phyloP scores from a whole-genome alignment of 805 yeast species.

The Candida pseudofarinosa region DNA sequence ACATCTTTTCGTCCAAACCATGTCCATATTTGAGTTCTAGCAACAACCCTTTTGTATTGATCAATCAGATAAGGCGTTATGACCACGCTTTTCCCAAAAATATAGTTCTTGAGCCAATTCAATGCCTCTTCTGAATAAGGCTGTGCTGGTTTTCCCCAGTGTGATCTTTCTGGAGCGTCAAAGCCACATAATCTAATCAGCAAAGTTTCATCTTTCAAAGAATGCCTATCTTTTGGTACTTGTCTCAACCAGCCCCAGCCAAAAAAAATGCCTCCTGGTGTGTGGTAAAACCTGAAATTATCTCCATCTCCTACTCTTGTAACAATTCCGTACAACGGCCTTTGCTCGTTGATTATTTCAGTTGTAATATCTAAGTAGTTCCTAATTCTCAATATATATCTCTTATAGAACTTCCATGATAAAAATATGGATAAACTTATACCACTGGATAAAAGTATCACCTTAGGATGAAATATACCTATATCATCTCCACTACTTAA shows the following conservation, averaged over 20 bases:
- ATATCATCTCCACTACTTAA: conserved; percentile 10
- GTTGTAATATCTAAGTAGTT: conserved; percentile 38
- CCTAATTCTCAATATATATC: conserved; percentile 30
- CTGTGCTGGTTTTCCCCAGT: conserved; percentile 92
- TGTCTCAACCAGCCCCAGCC: conserved; percentile 94
- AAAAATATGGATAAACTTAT: conserved; percentile 24
- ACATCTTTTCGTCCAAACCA: conserved; percentile 67
- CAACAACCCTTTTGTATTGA: conserved; percentile 87
- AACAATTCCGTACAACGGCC: conserved; percentile 57
- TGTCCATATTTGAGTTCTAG: conserved; percentile 62
- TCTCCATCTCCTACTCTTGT: conserved; percentile 95
- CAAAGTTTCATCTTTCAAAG: conserved; percentile 61
- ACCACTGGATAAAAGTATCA: conserved; percentile 34
- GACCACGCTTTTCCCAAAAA: conserved; percentile 64
- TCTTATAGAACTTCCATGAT: conserved; percentile 26
- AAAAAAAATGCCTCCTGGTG: conserved; percentile 82
- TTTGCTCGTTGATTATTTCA: conserved; percentile 23
- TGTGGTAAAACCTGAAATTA: conserved; percentile 85
- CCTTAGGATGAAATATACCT: conserved; percentile 35
- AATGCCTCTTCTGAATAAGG: conserved; percentile 83
- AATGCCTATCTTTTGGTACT: conserved; percentile 50
- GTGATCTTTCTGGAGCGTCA: conserved; percentile 95
- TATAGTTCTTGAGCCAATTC: conserved; percentile 62
- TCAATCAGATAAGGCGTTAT: conserved; percentile 79
- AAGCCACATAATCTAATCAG: conserved; percentile 85